A percentile compares a stretch with the other conserved stretches of the same genome.
These are phyloP conservation scores for Sutorius australiensis DNA, from an alignment of 768 basidiomycete species.

Conservation along the genomic window DNA sequence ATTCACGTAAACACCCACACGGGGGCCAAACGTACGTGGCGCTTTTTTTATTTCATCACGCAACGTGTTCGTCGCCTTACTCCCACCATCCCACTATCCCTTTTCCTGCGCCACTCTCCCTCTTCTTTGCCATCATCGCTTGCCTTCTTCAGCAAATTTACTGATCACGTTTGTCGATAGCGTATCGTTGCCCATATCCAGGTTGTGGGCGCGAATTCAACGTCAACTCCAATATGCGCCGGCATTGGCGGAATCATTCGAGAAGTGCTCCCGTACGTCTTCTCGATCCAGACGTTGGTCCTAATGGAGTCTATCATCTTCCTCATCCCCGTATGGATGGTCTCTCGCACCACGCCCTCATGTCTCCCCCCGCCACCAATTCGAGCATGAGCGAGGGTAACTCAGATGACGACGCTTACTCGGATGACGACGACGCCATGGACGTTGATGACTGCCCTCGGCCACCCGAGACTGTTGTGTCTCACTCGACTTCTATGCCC, in stretches of 20 bases:
- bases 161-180: slow-evolving; percentile 35
- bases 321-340: slow-evolving; percentile 11
- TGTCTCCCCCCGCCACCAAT: slow-evolving; percentile 30
- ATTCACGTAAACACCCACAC: slow-evolving; percentile 42
- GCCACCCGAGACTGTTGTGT: too few species aligned
- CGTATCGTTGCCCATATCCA: slow-evolving; percentile 71
- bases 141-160: neutral
- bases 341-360: slow-evolving; percentile 15
- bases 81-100: slow-evolving; percentile 7
- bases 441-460: slow-evolving; percentile 14
- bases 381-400: slow-evolving; percentile 28
- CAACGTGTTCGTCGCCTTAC: slow-evolving; percentile 23
- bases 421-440: slow-evolving; percentile 26
- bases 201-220: slow-evolving; percentile 76
- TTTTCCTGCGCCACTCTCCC: slow-evolving; percentile 1
- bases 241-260: slow-evolving; percentile 70
- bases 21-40: slow-evolving; percentile 36
- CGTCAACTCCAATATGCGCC: slow-evolving; percentile 81
- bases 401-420: slow-evolving; percentile 27
- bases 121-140: neutral
- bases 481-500: too few species aligned
- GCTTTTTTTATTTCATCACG: slow-evolving; percentile 10
- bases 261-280: slow-evolving; percentile 23
- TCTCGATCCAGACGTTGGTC: slow-evolving; percentile 18
- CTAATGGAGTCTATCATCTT: slow-evolving; percentile 12